Base-by-base conservation (phyloP, 768 basidiomycete species). In the Mycena crocata region DNA sequence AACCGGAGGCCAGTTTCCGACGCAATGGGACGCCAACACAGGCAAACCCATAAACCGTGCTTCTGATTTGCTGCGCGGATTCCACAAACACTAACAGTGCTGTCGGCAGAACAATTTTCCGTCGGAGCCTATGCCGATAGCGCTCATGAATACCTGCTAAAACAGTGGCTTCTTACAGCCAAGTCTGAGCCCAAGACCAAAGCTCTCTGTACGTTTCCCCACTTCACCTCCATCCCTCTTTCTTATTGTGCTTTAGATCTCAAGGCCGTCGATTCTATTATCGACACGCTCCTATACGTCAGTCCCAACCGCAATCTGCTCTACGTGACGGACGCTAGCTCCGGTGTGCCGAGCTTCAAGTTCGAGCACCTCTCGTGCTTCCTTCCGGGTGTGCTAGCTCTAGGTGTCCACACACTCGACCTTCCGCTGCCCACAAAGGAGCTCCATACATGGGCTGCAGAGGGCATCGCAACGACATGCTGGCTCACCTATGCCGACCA, bases 351-450 rank as follows among this genome's bases (percentile, higher is more conserved):
- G 24, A 73, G 79, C 2, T 83, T 86, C 67, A 78, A 75, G 30
- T 81, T 90, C 59, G 90, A 92, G 73, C 91, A 92, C 71, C 83
- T 91, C 28, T 86, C 89, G 2, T 92, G 90, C 75, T 91, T 90
- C 82, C 84, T 91, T 40, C 88, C 90, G 0, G 90, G 90, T 1
- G 77, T 90, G 23, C 80, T 92, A 52, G 87, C 88, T 0, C 83
- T 91, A 8, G 91, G 90, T n/a, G 86, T 83, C 2, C 78, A 85
- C 62, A 83, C 82, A 5, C 81, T 90, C 35, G 76, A 79, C 30
- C 74, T 84, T 26, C 71, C 83, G 2, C 60, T 67, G 1, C 57
- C 64, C 19, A 79, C 81, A 50, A 80, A 77, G 46, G 77, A 82
- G 82, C 74, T 85, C 56, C 89, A 90, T 69, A 68, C 72, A 60